Conservation (phyloP, 805 yeast species). For the Tetrapisispora phaffii region DNA sequence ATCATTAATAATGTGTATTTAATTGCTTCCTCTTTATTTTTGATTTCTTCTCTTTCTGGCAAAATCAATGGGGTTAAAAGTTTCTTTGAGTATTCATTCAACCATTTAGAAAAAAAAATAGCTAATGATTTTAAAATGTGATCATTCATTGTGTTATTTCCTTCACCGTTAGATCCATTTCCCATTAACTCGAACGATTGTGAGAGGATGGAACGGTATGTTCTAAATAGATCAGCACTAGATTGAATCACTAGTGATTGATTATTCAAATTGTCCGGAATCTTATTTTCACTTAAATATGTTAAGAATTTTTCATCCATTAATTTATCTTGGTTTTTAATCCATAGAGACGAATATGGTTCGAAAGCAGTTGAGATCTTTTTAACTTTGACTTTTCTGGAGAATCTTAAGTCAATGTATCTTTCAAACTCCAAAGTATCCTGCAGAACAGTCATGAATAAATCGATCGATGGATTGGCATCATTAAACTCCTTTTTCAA, state of each 20-base stretch:
- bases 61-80: slow-evolving; percentile 44
- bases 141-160: slow-evolving; percentile 13
- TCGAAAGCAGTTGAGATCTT: slow-evolving; percentile 63
- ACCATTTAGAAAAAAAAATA: slow-evolving; percentile 53
- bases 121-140: slow-evolving; percentile 35
- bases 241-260: slow-evolving; percentile 65
- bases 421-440: slow-evolving; percentile 79
- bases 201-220: slow-evolving; percentile 59
- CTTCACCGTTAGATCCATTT: slow-evolving; percentile 21
- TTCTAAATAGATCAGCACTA: slow-evolving; percentile 76
- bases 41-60: slow-evolving; percentile 28
- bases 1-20: slow-evolving; percentile 60
- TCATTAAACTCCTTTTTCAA: slow-evolving; percentile 35
- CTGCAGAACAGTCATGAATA: slow-evolving; percentile 58
- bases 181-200: slow-evolving; percentile 54
- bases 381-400: slow-evolving; percentile 33
- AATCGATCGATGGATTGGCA: slow-evolving; percentile 41
- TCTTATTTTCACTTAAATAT: slow-evolving; percentile 48
- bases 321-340: slow-evolving; percentile 65
- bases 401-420: slow-evolving; percentile 54
- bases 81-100: slow-evolving; percentile 46
- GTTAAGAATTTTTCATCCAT: slow-evolving; percentile 55
- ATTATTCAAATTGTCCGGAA: slow-evolving; percentile 40
- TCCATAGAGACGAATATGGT: slow-evolving; percentile 80
- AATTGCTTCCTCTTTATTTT: slow-evolving; percentile 48